Evolutionary conservation across 441 rosid genomes (phyloP), one percentile per base, ranked within the genome.

Genomic region (Gossypium trilobum): DNA sequence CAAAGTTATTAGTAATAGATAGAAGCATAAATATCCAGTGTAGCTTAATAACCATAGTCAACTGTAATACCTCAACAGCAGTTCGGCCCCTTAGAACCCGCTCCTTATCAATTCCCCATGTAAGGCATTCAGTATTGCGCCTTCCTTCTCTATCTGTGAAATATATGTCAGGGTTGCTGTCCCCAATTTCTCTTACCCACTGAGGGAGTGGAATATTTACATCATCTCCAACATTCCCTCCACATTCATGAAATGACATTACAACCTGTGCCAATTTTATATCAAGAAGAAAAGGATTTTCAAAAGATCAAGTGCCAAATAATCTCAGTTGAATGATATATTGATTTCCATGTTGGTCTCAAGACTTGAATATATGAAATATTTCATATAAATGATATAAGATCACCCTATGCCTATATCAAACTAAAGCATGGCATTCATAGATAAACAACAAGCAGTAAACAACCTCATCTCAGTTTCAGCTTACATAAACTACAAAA

Each of bases 151-250:
- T 85, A 74, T 89, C 89, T 1, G 89, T 87, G 80, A 89, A 89
- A 81, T 83, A 89, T 62, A 89, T 89, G 78, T 87, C 86, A 57
- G 94, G 91, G 78, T 89, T 89, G 81, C 77, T 87, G 77, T 84
- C 78, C 71, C 90, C 89, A 48, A 79, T 77, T 72, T 89, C 83
- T 69, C 75, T 85, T 70, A 89, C 86, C 94, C 94, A 89, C 63
- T 81, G 74, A 44, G 94, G 94, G 68, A 87, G 83, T 56, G 88
- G 90, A 73, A 89, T 84, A 79, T 87, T 74, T 48, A 86, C 91
- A 82, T 89, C 91, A 72, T 89, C 94, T 64, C 94, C 94, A 72
- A 89, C 84, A 82, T 89, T 89, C 78, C 94, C 94, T 71, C 94
- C 91, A 77, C 90, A 87, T 79, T 86, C 91, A 57, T 89, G 91